phyloP scores from a whole-genome alignment of 2,329 filamentous ascomycete genomes.

The Scytalidium sp. region DNA sequence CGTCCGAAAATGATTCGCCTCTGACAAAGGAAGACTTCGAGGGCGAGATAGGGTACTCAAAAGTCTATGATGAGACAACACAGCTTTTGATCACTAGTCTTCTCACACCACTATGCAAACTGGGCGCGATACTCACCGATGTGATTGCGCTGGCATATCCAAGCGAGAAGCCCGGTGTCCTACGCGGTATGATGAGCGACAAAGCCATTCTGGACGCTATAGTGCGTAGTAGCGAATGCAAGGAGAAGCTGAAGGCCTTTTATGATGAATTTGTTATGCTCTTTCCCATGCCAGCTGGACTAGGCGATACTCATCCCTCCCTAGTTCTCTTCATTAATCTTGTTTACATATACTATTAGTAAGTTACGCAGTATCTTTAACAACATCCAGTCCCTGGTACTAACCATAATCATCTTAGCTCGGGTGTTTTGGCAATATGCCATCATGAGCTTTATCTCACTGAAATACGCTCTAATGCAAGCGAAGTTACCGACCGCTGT shows the following conservation, averaged over 20 bases:
- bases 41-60: constrained; percentile 41
- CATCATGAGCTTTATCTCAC: constrained; percentile 41
- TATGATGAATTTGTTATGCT: constrained; percentile 34
- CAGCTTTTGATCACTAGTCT: constrained; percentile 42
- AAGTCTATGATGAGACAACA: constrained; percentile 42
- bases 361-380: constrained; percentile 17
- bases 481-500: background rate
- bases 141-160: constrained; percentile 43
- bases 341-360: constrained; percentile 52
- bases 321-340: constrained; percentile 43
- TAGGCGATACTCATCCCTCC: constrained; percentile 33
- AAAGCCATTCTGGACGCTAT: constrained; percentile 3
- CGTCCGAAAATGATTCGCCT: constrained; percentile 36
- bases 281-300: constrained; percentile 36
- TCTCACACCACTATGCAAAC: constrained; percentile 41
- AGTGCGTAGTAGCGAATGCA: constrained; percentile 32
- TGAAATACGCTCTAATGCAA: background rate
- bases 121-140: constrained; percentile 45
- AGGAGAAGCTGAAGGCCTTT: constrained; percentile 36
- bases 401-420: constrained; percentile 26
- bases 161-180: constrained; percentile 29
- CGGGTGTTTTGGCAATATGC: constrained; percentile 40
- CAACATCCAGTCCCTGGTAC: too few relatives aligned
- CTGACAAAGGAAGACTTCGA: constrained; percentile 41
- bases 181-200: background rate